Evolutionary conservation across 2,329 filamentous ascomycete species (phyloP).

Genomic region (Xylaria sp.): DNA sequence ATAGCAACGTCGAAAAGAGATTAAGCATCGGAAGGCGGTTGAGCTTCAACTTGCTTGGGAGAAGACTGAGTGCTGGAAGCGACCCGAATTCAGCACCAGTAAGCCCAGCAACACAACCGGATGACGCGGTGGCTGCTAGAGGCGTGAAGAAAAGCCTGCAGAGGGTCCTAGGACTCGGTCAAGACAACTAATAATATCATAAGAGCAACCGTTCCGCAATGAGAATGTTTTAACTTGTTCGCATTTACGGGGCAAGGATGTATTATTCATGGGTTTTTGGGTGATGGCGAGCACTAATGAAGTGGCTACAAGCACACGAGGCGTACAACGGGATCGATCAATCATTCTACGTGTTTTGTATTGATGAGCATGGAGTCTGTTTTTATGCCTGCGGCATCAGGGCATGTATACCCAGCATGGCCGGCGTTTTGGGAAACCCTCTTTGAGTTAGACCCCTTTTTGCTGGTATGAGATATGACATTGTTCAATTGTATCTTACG

Average conservation of each 20-base stretch:
- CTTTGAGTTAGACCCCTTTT: constrained; percentile 24
- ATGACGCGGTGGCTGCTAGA: constrained; percentile 39
- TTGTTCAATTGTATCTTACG: background rate
- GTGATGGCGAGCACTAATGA: constrained; percentile 23
- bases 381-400: constrained; percentile 27
- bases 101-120: constrained; percentile 37
- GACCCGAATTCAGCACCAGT: constrained; percentile 34
- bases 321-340: constrained; percentile 12
- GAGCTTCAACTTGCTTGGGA: constrained; percentile 61
- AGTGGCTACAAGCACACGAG: constrained; percentile 12
- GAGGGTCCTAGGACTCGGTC: constrained; percentile 51
- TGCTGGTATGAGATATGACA: constrained; percentile 33
- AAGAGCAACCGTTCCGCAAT: background rate
- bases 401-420: constrained; percentile 40
- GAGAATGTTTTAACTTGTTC: constrained; percentile 5
- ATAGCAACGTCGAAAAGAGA: constrained; percentile 47
- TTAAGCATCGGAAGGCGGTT: constrained; percentile 54
- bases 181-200: constrained; percentile 39
- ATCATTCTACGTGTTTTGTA: constrained; percentile 3
- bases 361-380: constrained; percentile 19
- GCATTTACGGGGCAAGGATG: constrained; percentile 20
- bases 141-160: constrained; percentile 52
- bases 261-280: constrained; percentile 1
- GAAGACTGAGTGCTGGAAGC: constrained; percentile 48
- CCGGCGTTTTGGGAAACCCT: constrained; percentile 34